Evolutionary conservation across 78 protist species (phyloP).

Genomic region (Pigoraptor vietnamica): DNA sequence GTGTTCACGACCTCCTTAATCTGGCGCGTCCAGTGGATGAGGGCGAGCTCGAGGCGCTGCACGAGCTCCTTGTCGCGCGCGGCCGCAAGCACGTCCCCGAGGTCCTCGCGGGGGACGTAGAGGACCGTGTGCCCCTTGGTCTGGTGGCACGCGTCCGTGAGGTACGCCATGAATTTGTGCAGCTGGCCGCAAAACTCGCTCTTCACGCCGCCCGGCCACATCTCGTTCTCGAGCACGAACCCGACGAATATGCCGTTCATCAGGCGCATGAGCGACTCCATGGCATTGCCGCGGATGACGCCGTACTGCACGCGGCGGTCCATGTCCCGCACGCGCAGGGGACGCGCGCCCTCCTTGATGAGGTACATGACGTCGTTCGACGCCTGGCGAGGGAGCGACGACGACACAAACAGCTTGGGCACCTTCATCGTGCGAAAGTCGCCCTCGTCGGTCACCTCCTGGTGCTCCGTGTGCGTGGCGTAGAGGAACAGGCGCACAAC

Average conservation of each 20-base stretch:
- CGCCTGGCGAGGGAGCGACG: not conserved
- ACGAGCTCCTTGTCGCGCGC: constrained; percentile 58
- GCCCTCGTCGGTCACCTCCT: not conserved
- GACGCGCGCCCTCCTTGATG: not conserved
- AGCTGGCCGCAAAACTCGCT: constrained; percentile 55
- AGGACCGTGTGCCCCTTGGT: constrained; percentile 60
- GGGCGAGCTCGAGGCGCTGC: constrained; percentile 51
- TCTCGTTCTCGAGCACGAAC: not conserved
- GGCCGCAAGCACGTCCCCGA: not conserved
- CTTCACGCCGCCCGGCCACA: constrained; percentile 10
- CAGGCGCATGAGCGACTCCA: constrained; percentile 1
- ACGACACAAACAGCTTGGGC: not conserved
- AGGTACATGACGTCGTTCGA: not conserved
- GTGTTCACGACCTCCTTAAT: constrained; percentile 62
- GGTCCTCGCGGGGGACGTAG: constrained; percentile 69
- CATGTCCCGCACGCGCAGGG: not conserved
- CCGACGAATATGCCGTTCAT: not conserved
- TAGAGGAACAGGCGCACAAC: not conserved
- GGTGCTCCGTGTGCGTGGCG: not conserved
- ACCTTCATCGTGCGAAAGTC: not conserved
- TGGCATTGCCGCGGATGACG: not conserved
- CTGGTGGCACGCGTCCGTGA: constrained; percentile 65
- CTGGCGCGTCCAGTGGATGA: constrained; percentile 87
- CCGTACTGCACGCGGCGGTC: not conserved
- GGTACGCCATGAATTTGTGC: constrained; percentile 73